A percentile compares a stretch with the other conserved stretches of the same genome.
phyloP scores from a whole-genome alignment of 2,329 filamentous ascomycete genomes.

The Cryphonectria japonica region DNA sequence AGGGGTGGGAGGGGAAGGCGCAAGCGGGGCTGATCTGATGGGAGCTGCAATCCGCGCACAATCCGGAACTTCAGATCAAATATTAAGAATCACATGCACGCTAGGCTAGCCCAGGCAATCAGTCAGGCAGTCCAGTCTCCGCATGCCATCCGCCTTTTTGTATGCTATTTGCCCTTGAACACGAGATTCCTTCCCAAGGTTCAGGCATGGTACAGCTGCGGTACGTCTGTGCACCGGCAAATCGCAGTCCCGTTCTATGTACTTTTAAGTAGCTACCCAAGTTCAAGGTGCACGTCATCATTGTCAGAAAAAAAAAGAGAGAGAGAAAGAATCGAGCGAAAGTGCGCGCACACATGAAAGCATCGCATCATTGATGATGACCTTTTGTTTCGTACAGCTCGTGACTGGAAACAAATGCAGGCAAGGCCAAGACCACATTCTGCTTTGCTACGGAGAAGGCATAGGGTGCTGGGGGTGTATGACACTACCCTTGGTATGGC shows the following conservation, averaged over 20 bases:
- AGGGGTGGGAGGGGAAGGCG: not conserved
- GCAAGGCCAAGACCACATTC: not conserved
- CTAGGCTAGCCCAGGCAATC: slow-evolving; percentile 4
- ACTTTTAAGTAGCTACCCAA: not conserved
- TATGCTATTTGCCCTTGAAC: not conserved
- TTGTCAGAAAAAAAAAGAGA: not conserved
- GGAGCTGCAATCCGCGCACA: not conserved
- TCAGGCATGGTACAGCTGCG: not conserved
- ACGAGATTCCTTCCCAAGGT: not conserved
- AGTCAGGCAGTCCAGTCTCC: not conserved
- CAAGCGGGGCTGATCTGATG: slow-evolving; percentile 8
- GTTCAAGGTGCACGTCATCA: not conserved
- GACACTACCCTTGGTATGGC: slow-evolving; percentile 2
- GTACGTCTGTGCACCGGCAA: not conserved
- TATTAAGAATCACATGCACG: slow-evolving; percentile 2
- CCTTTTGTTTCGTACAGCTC: not conserved
- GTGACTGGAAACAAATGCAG: slow-evolving; percentile 2
- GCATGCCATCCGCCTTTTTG: not conserved
- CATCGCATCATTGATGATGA: not conserved
- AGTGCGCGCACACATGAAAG: not conserved
- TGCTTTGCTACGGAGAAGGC: not conserved
- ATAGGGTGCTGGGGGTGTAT: not conserved
- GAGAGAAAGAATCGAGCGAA: not conserved
- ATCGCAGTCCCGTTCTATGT: not conserved
- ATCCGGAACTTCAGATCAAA: not conserved